A percentile compares a stretch with the other conserved stretches of the same genome.
phyloP scores from a whole-genome alignment of 2,329 filamentous ascomycete species.

The Epichloe coenophiala region DNA sequence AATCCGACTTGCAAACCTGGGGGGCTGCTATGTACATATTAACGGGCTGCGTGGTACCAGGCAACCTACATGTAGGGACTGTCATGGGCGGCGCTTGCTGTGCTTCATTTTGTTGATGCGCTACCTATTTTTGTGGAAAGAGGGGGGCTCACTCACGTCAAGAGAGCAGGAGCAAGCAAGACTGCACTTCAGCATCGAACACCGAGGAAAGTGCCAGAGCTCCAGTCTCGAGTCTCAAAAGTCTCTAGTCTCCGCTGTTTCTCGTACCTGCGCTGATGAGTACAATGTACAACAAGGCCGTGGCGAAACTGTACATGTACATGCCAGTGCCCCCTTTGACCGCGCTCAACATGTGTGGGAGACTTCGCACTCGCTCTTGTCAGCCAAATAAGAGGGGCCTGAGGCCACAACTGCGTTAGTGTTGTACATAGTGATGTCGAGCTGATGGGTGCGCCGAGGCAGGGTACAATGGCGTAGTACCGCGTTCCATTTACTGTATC shows the following conservation, averaged over 20 bases:
- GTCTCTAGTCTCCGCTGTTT: no score
- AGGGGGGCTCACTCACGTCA: neutral
- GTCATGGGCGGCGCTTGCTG: neutral
- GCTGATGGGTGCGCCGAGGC: slow-evolving; percentile 19
- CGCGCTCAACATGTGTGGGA: neutral
- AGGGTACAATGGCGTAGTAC: slow-evolving; percentile 24
- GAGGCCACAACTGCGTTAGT: no score
- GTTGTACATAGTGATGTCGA: slow-evolving; percentile 18
- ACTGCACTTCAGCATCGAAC: neutral
- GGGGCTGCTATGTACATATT: no score
- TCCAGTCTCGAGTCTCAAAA: no score
- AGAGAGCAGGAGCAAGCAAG: neutral
- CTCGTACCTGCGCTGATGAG: neutral
- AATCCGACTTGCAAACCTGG: neutral
- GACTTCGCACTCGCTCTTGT: neutral
- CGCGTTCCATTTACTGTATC: slow-evolving; percentile 3
- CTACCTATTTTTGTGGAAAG: neutral
- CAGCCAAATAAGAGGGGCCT: no score
- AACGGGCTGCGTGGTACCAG: no score
- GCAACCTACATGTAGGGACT: no score
- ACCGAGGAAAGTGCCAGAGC: neutral
- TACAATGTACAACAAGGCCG: neutral
- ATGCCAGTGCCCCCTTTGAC: neutral
- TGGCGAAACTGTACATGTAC: neutral
- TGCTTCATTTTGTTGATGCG: neutral